These are phyloP conservation scores for Xylaria sp. DNA, from an alignment of 2,329 filamentous ascomycete genomes.

Conservation along the genomic window DNA sequence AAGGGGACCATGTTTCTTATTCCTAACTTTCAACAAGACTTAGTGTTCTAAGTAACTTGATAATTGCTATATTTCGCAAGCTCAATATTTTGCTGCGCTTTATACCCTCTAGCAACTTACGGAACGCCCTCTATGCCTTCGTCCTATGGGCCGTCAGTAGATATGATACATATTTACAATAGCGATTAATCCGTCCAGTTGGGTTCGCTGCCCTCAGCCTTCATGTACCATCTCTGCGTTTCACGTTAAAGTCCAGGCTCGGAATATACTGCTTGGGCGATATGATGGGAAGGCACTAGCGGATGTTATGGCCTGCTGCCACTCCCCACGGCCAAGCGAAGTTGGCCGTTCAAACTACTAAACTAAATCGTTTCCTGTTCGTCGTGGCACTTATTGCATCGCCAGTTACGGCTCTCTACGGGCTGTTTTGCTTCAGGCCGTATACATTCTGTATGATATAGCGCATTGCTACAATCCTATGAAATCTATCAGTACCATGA, in stretches of 20 bases:
- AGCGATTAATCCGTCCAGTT: not conserved
- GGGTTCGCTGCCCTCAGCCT: not conserved
- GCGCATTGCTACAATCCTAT: constrained; percentile 45
- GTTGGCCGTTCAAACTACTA: not conserved
- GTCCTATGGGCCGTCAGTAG: not conserved
- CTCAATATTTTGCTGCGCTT: constrained; percentile 2
- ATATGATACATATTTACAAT: constrained; percentile 23
- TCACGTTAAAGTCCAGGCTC: not conserved
- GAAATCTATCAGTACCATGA: constrained; percentile 20
- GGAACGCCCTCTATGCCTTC: not conserved
- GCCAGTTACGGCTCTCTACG: constrained; percentile 47
- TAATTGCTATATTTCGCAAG: constrained; percentile 6
- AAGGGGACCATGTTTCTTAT: not conserved
- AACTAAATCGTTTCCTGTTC: constrained; percentile 10
- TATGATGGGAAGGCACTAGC: not conserved
- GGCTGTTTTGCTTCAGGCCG: constrained; percentile 44
- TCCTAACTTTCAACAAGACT: not conserved
- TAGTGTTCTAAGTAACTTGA: not conserved
- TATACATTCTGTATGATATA: constrained; percentile 58
- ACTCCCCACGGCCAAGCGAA: not conserved
- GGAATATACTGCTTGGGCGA: not conserved
- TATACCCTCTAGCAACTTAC: not conserved
- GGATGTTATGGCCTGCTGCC: not conserved
- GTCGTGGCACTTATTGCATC: constrained; percentile 50
- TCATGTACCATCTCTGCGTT: constrained; percentile 4